These are phyloP conservation scores for Senna tora DNA, from an alignment of 306 rosid genomes.

Conservation along the genomic window DNA sequence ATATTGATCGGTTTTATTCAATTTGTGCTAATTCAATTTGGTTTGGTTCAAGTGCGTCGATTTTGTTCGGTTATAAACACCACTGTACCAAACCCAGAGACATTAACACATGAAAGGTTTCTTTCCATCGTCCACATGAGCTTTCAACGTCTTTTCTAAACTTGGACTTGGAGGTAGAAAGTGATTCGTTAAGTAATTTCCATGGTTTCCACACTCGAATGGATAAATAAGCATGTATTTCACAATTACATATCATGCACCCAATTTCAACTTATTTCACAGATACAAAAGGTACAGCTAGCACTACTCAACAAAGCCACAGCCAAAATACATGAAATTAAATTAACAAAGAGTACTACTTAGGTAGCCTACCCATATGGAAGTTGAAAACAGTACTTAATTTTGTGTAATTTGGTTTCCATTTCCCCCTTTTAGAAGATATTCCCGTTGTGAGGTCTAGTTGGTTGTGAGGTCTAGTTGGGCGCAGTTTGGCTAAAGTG, in stretches of 20 bases:
- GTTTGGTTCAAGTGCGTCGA: too few species aligned
- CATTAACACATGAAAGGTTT: slow-evolving; percentile 3
- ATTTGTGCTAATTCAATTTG: too few species aligned
- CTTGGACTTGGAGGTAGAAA: slow-evolving; percentile 19
- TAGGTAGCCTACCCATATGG: too few species aligned
- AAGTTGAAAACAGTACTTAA: too few species aligned
- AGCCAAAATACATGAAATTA: slow-evolving; percentile 12
- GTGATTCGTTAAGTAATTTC: not conserved
- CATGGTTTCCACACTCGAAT: slow-evolving; percentile 34
- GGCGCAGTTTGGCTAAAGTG: slow-evolving; percentile 87
- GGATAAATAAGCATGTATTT: slow-evolving; percentile 28
- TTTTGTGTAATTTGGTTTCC: too few species aligned
- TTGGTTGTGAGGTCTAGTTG: too few species aligned
- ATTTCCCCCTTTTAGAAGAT: slow-evolving; percentile 44
- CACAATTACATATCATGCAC: slow-evolving; percentile 43
- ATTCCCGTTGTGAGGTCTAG: slow-evolving; percentile 74
- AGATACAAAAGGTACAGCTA: slow-evolving; percentile 33
- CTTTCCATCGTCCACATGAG: slow-evolving; percentile 19
- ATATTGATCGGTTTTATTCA: too few species aligned
- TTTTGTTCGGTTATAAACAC: too few species aligned
- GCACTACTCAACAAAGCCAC: slow-evolving; percentile 28
- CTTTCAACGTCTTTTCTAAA: slow-evolving; percentile 44
- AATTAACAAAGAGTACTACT: not conserved
- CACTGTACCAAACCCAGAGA: slow-evolving; percentile 30
- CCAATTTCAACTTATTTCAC: slow-evolving; percentile 50